phyloP scores from a whole-genome alignment of 345 rosid species.

The Limnanthes douglasii region DNA sequence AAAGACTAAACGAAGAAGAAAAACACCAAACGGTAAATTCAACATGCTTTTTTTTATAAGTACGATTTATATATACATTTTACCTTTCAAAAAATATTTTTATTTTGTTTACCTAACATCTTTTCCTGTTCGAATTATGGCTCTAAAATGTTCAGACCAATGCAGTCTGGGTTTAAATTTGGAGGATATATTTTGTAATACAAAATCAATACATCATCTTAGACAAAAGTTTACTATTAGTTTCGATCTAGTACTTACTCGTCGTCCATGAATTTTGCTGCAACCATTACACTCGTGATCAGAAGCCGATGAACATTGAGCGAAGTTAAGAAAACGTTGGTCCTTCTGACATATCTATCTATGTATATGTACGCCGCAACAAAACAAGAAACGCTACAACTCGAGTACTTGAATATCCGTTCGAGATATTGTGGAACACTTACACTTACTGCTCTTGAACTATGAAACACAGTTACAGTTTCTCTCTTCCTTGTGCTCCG shows the following conservation, averaged over 20 bases:
- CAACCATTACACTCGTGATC: conserved; percentile 21
- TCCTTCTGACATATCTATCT: conserved; percentile 13
- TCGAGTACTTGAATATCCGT: conserved; percentile 16
- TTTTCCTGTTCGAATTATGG: too few relatives aligned
- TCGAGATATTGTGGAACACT: conserved; percentile 13
- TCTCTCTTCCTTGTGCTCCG: conserved; percentile 4
- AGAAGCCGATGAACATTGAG: conserved; percentile 31
- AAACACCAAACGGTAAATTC: too few relatives aligned
- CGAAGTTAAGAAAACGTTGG: conserved; percentile 14
- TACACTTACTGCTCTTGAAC: conserved; percentile 13
- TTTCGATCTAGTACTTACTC: conserved; percentile 12
- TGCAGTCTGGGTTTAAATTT: too few relatives aligned
- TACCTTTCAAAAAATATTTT: too few relatives aligned
- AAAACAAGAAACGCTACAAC: conserved; percentile 18
- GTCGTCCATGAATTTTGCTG: conserved; percentile 26
- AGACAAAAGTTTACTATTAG: conserved; percentile 3
- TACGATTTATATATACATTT: too few relatives aligned
- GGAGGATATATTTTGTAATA: too few relatives aligned
- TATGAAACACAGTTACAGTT: conserved; percentile 15
- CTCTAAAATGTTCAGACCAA: too few relatives aligned
- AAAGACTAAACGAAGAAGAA: too few relatives aligned
- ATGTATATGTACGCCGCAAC: conserved; percentile 16
- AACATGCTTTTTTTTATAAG: too few relatives aligned
- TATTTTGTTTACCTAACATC: too few relatives aligned
- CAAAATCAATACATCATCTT: background rate